phyloP scores from a whole-genome alignment of 129 eudicot species.

The Flaveria robusta region DNA sequence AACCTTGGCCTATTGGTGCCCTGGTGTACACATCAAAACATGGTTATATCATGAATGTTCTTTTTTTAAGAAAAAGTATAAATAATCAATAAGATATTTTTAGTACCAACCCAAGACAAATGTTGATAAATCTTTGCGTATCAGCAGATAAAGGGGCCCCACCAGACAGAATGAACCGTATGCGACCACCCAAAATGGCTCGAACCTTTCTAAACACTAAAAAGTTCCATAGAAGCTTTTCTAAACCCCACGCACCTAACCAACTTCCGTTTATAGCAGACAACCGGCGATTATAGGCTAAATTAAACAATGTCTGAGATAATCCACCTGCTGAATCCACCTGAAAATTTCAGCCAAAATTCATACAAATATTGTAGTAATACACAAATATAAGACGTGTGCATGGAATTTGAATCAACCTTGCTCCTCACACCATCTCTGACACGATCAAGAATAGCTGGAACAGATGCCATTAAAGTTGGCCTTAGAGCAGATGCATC shows the following conservation, averaged over 20 bases:
- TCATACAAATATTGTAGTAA: conserved; percentile 10
- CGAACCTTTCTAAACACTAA: conserved; percentile 73
- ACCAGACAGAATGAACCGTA: conserved; percentile 87
- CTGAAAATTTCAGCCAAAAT: conserved; percentile 46
- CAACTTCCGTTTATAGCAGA: conserved; percentile 92
- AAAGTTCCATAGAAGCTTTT: conserved; percentile 77
- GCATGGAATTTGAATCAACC: conserved; percentile 44
- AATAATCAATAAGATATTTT: conserved; percentile 17
- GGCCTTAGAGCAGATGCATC: conserved; percentile 84
- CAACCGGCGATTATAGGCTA: conserved; percentile 75
- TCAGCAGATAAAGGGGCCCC: conserved; percentile 94
- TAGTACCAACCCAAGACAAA: conserved; percentile 72
- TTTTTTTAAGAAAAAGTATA: not conserved
- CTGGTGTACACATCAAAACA: conserved; percentile 38
- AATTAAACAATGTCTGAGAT: conserved; percentile 69
- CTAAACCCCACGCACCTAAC: conserved; percentile 96
- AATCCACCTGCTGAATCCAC: conserved; percentile 89
- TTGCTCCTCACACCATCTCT: conserved; percentile 94
- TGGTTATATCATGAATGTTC: not conserved
- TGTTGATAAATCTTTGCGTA: conserved; percentile 96
- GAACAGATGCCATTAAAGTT: conserved; percentile 89
- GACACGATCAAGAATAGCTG: conserved; percentile 98
- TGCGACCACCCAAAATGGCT: conserved; percentile 92
- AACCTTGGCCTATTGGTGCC: conserved; percentile 99
- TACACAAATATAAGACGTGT: not conserved